Conservation (phyloP, 306 rosid species). For the Urtica urens region DNA sequence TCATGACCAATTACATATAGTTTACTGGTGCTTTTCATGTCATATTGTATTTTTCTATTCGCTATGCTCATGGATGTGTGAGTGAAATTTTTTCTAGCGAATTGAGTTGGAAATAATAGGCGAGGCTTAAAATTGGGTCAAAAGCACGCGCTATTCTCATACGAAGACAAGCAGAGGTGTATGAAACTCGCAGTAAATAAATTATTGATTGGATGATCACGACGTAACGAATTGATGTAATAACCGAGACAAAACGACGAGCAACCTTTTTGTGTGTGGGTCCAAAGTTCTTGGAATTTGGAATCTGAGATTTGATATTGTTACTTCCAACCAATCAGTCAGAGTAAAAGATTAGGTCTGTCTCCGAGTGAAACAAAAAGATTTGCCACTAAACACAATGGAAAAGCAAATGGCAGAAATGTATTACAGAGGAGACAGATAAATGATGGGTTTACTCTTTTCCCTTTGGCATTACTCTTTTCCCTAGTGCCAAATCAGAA, state of each 20-base stretch:
- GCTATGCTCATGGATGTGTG: too few relatives aligned
- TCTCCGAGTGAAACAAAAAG: background rate
- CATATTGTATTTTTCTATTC: too few relatives aligned
- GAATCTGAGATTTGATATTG: background rate
- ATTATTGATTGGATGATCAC: background rate
- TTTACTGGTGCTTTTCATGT: too few relatives aligned
- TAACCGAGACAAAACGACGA: background rate
- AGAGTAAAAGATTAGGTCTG: background rate
- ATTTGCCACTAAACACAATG: background rate
- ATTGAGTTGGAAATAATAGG: too few relatives aligned
- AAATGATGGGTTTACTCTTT: too few relatives aligned
- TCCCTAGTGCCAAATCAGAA: too few relatives aligned
- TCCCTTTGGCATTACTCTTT: too few relatives aligned
- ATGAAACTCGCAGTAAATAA: background rate
- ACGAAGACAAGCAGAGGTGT: slow-evolving; percentile 5
- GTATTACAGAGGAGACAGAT: too few relatives aligned
- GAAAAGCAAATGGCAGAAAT: background rate
- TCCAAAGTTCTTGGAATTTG: slow-evolving; percentile 1
- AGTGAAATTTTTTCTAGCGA: too few relatives aligned
- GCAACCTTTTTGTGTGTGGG: slow-evolving; percentile 4
- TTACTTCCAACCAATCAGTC: background rate
- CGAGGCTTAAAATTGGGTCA: too few relatives aligned
- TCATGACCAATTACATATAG: too few relatives aligned
- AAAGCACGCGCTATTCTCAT: too few relatives aligned
- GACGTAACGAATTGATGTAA: background rate